phyloP scores from a whole-genome alignment of 2,329 filamentous ascomycete species.

The Talaromyces sp. region DNA sequence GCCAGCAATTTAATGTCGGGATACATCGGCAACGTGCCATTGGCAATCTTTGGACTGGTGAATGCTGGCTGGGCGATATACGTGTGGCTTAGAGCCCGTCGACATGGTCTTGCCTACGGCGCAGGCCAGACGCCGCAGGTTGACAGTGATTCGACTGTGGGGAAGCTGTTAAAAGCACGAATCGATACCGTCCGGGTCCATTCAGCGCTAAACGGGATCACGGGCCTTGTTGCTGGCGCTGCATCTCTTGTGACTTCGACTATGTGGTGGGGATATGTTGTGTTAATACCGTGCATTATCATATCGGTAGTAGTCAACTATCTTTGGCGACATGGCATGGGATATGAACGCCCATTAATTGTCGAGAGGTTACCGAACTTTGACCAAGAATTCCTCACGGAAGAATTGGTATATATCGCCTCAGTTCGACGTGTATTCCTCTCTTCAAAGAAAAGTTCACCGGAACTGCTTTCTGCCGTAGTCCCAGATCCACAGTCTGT shows the following conservation, averaged over 20 bases:
- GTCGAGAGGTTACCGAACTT: neutral
- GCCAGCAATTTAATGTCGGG: conserved; percentile 53
- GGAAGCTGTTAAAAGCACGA: conserved; percentile 27
- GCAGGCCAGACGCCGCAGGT: conserved; percentile 9
- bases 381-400: neutral
- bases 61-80: conserved; percentile 48
- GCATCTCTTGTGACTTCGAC: conserved; percentile 49
- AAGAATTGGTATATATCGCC: neutral
- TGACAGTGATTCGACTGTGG: neutral
- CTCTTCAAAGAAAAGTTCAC: neutral
- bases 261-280: conserved; percentile 50
- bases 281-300: conserved; percentile 48
- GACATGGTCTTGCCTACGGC: conserved; percentile 30
- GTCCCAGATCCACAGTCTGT: neutral
- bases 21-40: conserved; percentile 51
- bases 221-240: conserved; percentile 46
- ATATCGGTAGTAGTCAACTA: conserved; percentile 45
- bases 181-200: conserved; percentile 44
- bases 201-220: conserved; percentile 41
- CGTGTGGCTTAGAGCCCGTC: conserved; percentile 39
- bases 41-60: conserved; percentile 46
- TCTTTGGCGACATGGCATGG: conserved; percentile 46
- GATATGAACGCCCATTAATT: conserved; percentile 40
- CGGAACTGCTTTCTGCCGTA: neutral
- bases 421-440: neutral